Percentiles rank a stretch among this genome's conserved stretches.
These are phyloP conservation scores for Aureobasidium leucospermi DNA, from an alignment of 2,329 filamentous ascomycete species.

Conservation along the genomic window DNA sequence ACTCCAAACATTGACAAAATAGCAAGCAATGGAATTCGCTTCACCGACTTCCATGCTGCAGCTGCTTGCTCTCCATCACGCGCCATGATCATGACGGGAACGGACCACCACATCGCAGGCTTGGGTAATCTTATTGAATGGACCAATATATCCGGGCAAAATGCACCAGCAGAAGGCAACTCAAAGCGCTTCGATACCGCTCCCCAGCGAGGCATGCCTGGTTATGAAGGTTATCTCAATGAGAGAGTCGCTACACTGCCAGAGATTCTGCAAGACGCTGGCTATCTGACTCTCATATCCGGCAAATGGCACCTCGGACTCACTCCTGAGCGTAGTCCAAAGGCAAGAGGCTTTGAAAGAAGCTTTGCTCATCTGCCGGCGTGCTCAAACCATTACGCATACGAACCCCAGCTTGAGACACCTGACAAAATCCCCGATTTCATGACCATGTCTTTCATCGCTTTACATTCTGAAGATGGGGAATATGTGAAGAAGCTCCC, in stretches of 20 bases:
- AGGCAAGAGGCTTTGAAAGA: slow-evolving; percentile 51
- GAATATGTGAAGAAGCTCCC: slow-evolving; percentile 34
- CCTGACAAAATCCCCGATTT: slow-evolving; percentile 32
- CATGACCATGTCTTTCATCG: slow-evolving; percentile 37
- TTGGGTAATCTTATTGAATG: slow-evolving; percentile 54
- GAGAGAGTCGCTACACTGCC: slow-evolving; percentile 51
- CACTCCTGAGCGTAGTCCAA: slow-evolving; percentile 49
- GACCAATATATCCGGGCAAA: slow-evolving; percentile 48
- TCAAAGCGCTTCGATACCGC: slow-evolving; percentile 40
- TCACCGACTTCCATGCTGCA: slow-evolving; percentile 59
- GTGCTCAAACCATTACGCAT: slow-evolving; percentile 52
- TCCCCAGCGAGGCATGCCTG: slow-evolving; percentile 50
- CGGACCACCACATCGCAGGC: slow-evolving; percentile 53
- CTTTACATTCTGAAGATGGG: slow-evolving; percentile 33
- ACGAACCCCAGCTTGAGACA: slow-evolving; percentile 39
- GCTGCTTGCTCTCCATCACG: slow-evolving; percentile 58
- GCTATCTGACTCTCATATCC: slow-evolving; percentile 54
- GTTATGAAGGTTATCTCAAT: slow-evolving; percentile 59
- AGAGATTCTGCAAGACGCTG: slow-evolving; percentile 51
- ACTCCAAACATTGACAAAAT: slow-evolving; percentile 52
- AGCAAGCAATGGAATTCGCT: slow-evolving; percentile 44
- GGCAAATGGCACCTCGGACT: slow-evolving; percentile 60
- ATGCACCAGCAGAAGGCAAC: slow-evolving; percentile 44
- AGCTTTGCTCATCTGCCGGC: slow-evolving; percentile 55
- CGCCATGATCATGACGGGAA: slow-evolving; percentile 61